phyloP scores from a whole-genome alignment of 2,329 filamentous ascomycete species.

The Aspergillus caelatus region DNA sequence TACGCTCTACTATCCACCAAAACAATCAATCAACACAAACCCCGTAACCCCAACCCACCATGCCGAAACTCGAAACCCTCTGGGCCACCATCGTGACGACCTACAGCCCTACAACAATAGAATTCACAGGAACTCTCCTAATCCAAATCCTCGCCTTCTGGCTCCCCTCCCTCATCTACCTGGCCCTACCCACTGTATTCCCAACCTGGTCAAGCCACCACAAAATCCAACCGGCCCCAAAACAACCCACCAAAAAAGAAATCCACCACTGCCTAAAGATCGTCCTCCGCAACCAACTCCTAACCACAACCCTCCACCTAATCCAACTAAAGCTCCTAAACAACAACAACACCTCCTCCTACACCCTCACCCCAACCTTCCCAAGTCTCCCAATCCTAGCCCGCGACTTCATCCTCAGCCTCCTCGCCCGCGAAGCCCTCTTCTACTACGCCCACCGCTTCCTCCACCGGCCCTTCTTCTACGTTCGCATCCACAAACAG shows the following conservation, averaged over 20 bases:
- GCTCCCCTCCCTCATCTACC: slow-evolving; percentile 40
- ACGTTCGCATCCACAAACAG: slow-evolving; percentile 57
- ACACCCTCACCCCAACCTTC: slow-evolving; percentile 43
- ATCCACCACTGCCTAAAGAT: slow-evolving; percentile 49
- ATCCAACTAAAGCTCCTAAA: slow-evolving; percentile 4
- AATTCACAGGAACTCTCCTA: slow-evolving; percentile 30
- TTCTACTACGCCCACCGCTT: slow-evolving; percentile 62
- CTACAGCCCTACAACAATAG: slow-evolving; percentile 20
- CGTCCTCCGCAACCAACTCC: slow-evolving; percentile 52
- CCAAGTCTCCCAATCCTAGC: slow-evolving; percentile 43
- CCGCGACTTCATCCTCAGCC: slow-evolving; percentile 46
- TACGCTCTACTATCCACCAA: neutral
- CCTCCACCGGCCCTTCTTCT: slow-evolving; percentile 54
- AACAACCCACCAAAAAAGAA: slow-evolving; percentile 52
- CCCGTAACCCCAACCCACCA: neutral
- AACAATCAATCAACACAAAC: neutral
- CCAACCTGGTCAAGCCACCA: slow-evolving; percentile 55
- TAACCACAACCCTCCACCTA: slow-evolving; percentile 41
- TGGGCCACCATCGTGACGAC: slow-evolving; percentile 10
- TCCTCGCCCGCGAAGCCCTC: slow-evolving; percentile 51
- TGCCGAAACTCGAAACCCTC: neutral
- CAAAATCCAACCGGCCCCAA: slow-evolving; percentile 58
- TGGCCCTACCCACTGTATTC: slow-evolving; percentile 47
- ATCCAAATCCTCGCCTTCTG: slow-evolving; percentile 30
- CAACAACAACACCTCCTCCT: slow-evolving; percentile 27